phyloP scores from a whole-genome alignment of 139 green algal genomes.

The Dunaliella primolecta region DNA sequence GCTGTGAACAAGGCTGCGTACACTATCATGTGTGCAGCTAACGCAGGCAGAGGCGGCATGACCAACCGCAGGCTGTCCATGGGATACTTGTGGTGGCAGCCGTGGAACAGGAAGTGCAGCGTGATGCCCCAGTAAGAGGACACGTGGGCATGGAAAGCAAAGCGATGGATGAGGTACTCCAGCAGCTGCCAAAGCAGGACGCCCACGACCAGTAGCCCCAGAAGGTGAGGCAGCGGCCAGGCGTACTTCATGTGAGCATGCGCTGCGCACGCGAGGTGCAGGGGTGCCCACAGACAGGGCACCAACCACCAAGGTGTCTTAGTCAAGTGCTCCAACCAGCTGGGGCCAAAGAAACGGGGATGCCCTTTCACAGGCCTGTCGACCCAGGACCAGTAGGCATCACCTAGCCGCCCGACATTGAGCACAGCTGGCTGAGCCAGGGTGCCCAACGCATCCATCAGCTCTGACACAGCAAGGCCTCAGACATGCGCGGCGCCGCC shows the following conservation, averaged over 20 bases:
- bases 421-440: conserved; percentile 32
- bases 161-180: conserved; percentile 92
- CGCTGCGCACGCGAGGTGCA: conserved; percentile 39
- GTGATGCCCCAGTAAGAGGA: conserved; percentile 63
- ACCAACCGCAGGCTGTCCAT: conserved; percentile 83
- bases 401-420: conserved; percentile 62
- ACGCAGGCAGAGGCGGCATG: conserved; percentile 82
- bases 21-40: conserved; percentile 42
- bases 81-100: conserved; percentile 95
- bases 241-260: neutral
- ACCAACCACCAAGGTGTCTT: conserved; percentile 86
- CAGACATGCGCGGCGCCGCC: no score
- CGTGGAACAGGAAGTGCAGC: conserved; percentile 92
- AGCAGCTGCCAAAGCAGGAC: conserved; percentile 77
- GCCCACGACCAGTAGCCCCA: conserved; percentile 43
- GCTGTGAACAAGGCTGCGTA: conserved; percentile 29
- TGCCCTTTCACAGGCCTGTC: conserved; percentile 63
- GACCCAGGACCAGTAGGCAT: conserved; percentile 80
- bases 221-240: neutral
- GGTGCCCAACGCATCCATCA: no score
- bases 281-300: conserved; percentile 81
- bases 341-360: conserved; percentile 78
- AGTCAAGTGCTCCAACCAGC: conserved; percentile 58
- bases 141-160: conserved; percentile 77
- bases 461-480: no score